Evolutionary conservation across 2,329 filamentous ascomycete species (phyloP).

Genomic region (Thelonectria blattea): DNA sequence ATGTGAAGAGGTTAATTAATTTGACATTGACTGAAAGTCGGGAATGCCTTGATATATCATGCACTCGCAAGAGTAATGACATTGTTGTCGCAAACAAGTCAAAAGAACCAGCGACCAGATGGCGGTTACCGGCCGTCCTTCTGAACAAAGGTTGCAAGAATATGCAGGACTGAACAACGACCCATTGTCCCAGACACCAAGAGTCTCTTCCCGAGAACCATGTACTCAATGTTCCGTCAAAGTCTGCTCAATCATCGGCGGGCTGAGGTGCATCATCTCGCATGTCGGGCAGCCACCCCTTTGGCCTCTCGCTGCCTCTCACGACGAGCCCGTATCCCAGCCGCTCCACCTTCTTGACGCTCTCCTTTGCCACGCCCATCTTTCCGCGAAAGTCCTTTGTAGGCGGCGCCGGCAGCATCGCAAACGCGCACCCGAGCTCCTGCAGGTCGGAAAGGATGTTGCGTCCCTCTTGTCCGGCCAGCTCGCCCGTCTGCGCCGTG

Average conservation of each 20-base stretch:
- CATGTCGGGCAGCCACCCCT: conserved; percentile 89
- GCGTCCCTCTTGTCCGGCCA: conserved; percentile 50
- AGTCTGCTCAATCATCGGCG: conserved; percentile 29
- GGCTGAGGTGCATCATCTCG: conserved; percentile 44
- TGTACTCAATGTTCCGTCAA: background rate
- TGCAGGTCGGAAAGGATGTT: conserved; percentile 83
- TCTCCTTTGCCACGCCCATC: conserved; percentile 82
- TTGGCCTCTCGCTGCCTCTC: conserved; percentile 84
- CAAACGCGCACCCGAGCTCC: conserved; percentile 75
- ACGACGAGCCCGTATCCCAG: conserved; percentile 88
- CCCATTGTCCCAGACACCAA: background rate
- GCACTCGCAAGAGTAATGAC: conserved; percentile 2
- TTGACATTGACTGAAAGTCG: background rate
- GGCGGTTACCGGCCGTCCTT: background rate
- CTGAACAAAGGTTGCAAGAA: background rate
- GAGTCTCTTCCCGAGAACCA: background rate
- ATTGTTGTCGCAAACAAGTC: background rate
- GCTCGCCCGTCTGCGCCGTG: conserved; percentile 74
- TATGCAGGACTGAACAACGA: background rate
- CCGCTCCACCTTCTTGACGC: conserved; percentile 92
- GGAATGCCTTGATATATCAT: background rate
- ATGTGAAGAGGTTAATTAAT: background rate
- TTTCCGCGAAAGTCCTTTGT: conserved; percentile 73
- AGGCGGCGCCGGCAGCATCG: conserved; percentile 69
- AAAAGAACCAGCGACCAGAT: background rate